Percentiles rank a stretch among this genome's conserved stretches.
Conservation (phyloP, 768 basidiomycete genomes). For the Kwoniella sp. region DNA sequence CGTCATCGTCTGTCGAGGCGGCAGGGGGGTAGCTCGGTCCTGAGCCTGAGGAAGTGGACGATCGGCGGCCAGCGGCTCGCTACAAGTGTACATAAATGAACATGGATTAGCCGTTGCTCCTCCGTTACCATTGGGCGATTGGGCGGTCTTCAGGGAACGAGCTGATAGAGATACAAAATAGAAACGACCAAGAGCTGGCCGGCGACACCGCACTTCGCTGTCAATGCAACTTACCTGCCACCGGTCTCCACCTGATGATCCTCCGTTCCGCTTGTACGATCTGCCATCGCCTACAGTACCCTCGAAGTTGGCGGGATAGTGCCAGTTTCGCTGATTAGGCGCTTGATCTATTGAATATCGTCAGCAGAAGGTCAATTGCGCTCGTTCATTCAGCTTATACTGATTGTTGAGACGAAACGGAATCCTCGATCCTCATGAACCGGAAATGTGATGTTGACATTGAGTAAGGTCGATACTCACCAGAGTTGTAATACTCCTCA, state of each 20-base stretch:
- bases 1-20: constrained; percentile 43
- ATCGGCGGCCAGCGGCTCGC: constrained; percentile 30
- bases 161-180: no score
- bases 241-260: constrained; percentile 31
- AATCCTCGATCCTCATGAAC: no score
- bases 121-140: no score
- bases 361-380: no score
- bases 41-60: constrained; percentile 17
- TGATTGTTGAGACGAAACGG: no score
- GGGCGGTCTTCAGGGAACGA: no score
- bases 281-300: constrained; percentile 47
- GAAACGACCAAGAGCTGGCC: no score
- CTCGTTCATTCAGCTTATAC: no score
- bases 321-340: constrained; percentile 54
- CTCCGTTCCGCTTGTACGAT: constrained; percentile 26
- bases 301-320: constrained; percentile 57
- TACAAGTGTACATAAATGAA: constrained; percentile 1
- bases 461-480: constrained; percentile 30
- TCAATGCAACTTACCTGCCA: constrained; percentile 30
- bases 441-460: neutral
- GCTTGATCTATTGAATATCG: constrained; percentile 42
- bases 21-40: constrained; percentile 27
- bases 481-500: constrained; percentile 54
- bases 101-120: no score
- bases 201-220: neutral